Evolutionary conservation across 73 alveolate species (phyloP), one percentile per base, ranked within the genome.

Genomic region (Blepharisma stoltei): DNA sequence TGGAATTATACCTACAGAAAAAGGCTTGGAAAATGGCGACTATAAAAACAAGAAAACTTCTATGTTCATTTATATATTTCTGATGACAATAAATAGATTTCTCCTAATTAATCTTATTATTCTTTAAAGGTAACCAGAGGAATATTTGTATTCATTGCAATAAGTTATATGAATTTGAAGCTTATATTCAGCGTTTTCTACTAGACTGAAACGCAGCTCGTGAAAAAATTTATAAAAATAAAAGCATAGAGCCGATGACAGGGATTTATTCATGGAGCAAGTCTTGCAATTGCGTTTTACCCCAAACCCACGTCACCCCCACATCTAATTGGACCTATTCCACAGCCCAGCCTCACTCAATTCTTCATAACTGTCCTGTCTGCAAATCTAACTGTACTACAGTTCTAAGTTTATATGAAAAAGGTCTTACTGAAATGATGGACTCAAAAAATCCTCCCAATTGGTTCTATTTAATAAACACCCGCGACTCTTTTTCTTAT

Each of bases 401-500:
- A 54, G 32, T 20, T 65, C 55, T 79, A 43, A 32, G 53, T 77
- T 50, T 20, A 77, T 53, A 9, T 44, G 14, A 21, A 67, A 47
- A 55, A 77, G 32, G 76, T 55, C 11, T 54, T 41, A 20, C 70
- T 54, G 0, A 54, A 60, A 5, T 67, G 67, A 46, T 54, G 23
- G 82, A 66, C 38, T 54, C 69, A 38, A 71, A 76, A 50, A 75
- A 68, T 37, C 55, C 70, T 6, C 49, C 81, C 27, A 48, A 79
- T 47, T 89, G 92, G 37, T 67, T 92, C 8, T 89, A 89, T 50
- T 71, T 83, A 4, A 87, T 92, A 23, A 66, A 89, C 43, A 92
- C 97, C 6, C 82, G 97, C 49, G 97, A 92, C 60, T 68, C 86
- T 55, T 92, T 89, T 80, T 94, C 93, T 6, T 92, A 80, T 65